Evolutionary conservation across 331 rosid genomes (phyloP), one percentile per base, ranked within the genome.

Genomic region (Telfairia occidentalis): DNA sequence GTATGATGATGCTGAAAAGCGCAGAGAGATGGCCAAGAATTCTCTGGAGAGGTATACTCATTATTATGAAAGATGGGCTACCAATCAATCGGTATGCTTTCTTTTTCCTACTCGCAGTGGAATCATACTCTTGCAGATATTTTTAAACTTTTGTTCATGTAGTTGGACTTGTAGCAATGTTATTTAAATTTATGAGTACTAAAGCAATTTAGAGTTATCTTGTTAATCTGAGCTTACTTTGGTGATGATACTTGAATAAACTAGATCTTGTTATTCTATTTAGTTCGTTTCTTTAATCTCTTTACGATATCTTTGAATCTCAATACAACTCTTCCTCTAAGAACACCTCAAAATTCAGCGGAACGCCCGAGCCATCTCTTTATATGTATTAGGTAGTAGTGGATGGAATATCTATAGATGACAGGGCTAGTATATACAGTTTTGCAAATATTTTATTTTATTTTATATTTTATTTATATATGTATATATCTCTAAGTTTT

Each of bases 41-140:
- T 57, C 82, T 61, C 77, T 88, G 64, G 79, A 83, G 67, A 85
- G 78, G 82, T 85, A 83, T 82, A 82, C 81, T 58, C 85, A 85
- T 76, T 86, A 84, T 57, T 85, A 82, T 38, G 85, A 83, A 73
- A 59, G 87, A 81, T 90, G 92, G 96, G 84, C 87, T 6, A 86
- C 79, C 40, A 86, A 86, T 57, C 85, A 86, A 52, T 78, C 78
- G 74, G 89, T 85, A 85, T 52, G 85, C 73, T 32, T 38, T 46
- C 30, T 9, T 72, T 23, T 30, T 67, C 19, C 24, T 61, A 3
- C 24, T 30, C 2, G 26, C 24, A 1, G 29, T 2, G 40, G 38
- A 26, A 26, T 13, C 28, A 29, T 32, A 32, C 70, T 16, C 24
- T 12, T 32, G 10, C n/a, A 4, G 18, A 26, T 29, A 23, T 54